These are phyloP conservation scores for Mucuna pruriens DNA, from an alignment of 306 rosid species.

Conservation along the genomic window DNA sequence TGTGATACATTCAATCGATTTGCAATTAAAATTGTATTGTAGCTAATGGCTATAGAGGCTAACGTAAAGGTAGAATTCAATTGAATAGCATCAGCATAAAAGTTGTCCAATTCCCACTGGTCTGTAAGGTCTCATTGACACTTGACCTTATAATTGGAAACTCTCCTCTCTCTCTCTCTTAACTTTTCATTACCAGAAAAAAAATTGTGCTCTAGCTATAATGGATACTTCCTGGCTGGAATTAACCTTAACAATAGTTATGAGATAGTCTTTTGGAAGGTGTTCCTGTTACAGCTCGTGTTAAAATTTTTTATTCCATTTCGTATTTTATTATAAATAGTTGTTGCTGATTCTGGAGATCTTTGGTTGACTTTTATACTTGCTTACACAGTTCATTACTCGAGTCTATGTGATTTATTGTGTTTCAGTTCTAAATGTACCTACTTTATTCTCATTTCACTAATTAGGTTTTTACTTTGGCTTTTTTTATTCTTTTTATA, in stretches of 20 bases:
- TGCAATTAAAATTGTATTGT: slow-evolving; percentile 10
- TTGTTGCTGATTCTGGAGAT: slow-evolving; percentile 9
- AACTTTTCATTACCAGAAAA: neutral
- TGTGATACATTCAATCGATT: too few species aligned
- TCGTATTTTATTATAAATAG: neutral
- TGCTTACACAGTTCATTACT: neutral
- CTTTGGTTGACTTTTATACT: neutral
- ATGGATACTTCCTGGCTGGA: neutral
- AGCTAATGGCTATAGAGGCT: neutral
- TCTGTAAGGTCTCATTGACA: neutral
- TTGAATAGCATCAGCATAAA: neutral
- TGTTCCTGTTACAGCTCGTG: neutral
- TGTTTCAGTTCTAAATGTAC: neutral
- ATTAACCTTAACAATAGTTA: neutral
- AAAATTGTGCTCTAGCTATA: neutral
- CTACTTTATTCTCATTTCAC: neutral
- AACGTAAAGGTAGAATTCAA: neutral
- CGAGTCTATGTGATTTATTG: slow-evolving; percentile 9
- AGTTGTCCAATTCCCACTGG: neutral
- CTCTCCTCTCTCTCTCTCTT: neutral
- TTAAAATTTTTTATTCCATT: neutral
- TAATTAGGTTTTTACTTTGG: neutral
- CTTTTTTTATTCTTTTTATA: slow-evolving; percentile 2
- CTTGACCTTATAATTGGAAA: neutral
- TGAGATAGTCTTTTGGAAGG: neutral